Evolutionary conservation across 306 rosid genomes (phyloP).

Genomic region (Arachis hypogaea): DNA sequence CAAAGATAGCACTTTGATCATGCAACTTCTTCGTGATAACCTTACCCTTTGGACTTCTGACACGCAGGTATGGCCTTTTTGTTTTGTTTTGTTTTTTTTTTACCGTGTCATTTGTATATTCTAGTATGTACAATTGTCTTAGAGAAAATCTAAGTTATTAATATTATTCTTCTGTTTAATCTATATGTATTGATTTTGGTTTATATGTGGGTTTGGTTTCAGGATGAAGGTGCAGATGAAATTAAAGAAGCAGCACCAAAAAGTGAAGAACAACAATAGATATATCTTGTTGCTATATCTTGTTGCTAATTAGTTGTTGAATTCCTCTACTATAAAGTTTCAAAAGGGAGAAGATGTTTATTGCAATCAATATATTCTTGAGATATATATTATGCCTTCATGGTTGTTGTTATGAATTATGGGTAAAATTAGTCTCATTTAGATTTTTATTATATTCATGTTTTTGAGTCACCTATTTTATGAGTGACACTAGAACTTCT

Average conservation of each 20-base stretch:
- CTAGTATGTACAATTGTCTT: background rate
- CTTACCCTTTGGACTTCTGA: constrained; percentile 99
- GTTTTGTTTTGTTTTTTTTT: background rate
- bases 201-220: constrained; percentile 29
- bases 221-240: constrained; percentile 98
- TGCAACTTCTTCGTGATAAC: constrained; percentile 99
- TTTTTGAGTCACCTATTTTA: constrained; percentile 61
- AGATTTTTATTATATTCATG: constrained; percentile 65
- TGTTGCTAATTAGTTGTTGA: constrained; percentile 53
- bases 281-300: background rate
- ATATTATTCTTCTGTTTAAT: too few species aligned
- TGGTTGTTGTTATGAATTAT: constrained; percentile 67
- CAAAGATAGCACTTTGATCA: constrained; percentile 99
- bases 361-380: constrained; percentile 59
- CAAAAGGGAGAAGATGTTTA: constrained; percentile 68
- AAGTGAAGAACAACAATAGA: constrained; percentile 63
- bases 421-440: constrained; percentile 51
- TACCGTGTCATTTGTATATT: background rate
- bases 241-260: constrained; percentile 91
- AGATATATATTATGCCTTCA: constrained; percentile 61
- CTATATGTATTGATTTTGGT: constrained; percentile 6
- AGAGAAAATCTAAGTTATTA: too few species aligned
- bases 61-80: constrained; percentile 71
- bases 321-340: constrained; percentile 76
- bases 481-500: constrained; percentile 52